Evolutionary conservation across 2,329 filamentous ascomycete species (phyloP), one percentile per base, ranked within the genome.

Genomic region (Cladosporium velox): DNA sequence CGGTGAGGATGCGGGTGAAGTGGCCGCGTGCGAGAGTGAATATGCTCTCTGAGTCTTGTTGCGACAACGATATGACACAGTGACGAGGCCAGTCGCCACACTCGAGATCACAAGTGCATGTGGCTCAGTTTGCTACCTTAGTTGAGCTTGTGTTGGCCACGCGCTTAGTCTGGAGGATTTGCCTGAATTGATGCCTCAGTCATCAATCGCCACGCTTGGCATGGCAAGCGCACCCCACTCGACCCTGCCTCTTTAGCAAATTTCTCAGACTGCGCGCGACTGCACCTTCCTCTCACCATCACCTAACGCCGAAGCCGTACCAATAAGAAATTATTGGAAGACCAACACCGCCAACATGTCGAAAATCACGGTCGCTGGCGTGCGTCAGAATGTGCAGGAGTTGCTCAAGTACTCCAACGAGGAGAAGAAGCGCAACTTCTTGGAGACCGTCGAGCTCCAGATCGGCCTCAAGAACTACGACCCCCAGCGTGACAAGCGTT

Each of bases 401-500:
- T 88, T 99, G 79, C 91, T 99, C 78, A 90, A 96, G 79, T 98
- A 98, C 90, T 96, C 73, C 73, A 75, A 75, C 69, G 75, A 78
- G 68, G 73, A 76, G 71, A 78, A 78, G 77, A 78, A 78, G 76
- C 74, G 76, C 72, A 78, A 79, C 77, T 79, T 78, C 73, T 75
- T 79, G 72, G 76, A 79, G 74, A 79, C 77, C 80, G 92, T 97
- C 82, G 90, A 93, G 83, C 90, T 83, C 72, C 81, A 84, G 76
- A 95, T 96, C 87, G 92, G 92, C 82, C 89, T 96, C 81, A 96
- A 96, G 91, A 96, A 96, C 90, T 97, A 97, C 69, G 76, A 99
- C 82, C 94, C 95, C 80, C 88, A 98, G 90, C 94, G 95, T 92
- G 95, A 99, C 87, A 99, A 99, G 94, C 94, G 94, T 97, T 99